phyloP scores from a whole-genome alignment of 176 grass and related monocot species.

The Pontederia paniculata region DNA sequence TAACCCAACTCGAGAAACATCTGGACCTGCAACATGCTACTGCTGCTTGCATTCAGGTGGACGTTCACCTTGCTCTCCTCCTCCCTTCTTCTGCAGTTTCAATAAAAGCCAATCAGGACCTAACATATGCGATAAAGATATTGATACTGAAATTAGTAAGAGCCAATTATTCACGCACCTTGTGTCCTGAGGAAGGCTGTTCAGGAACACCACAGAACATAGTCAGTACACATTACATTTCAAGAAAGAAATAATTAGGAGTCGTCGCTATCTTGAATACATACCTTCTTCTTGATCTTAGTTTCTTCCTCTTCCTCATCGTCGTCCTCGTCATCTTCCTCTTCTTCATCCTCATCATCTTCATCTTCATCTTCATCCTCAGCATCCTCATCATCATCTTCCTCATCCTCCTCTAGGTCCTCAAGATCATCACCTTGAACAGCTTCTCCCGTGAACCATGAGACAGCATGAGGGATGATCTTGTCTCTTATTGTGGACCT shows the following conservation, averaged over 20 bases:
- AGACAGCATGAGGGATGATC: constrained; percentile 23
- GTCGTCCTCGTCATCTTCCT: background rate
- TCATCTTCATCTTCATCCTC: constrained; percentile 10
- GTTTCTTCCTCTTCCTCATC: background rate
- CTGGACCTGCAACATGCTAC: background rate
- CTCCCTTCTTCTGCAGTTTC: constrained; percentile 12
- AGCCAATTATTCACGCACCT: background rate
- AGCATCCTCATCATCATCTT: background rate
- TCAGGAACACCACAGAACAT: background rate
- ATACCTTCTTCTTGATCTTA: constrained; percentile 17
- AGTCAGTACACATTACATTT: background rate
- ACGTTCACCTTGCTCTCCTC: constrained; percentile 9
- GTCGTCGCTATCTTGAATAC: background rate
- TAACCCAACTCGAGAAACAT: no score
- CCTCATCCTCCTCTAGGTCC: background rate
- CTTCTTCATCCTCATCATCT: constrained; percentile 1
- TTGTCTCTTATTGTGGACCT: constrained; percentile 21
- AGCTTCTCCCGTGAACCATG: constrained; percentile 21
- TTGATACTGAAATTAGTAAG: background rate
- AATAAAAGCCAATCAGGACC: background rate
- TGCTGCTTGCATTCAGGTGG: constrained; percentile 20
- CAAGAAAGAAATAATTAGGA: background rate
- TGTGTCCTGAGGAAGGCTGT: background rate
- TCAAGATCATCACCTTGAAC: constrained; percentile 17
- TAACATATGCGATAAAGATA: background rate